Conservation (phyloP, 441 rosid genomes). For the Brassica balearica region DNA sequence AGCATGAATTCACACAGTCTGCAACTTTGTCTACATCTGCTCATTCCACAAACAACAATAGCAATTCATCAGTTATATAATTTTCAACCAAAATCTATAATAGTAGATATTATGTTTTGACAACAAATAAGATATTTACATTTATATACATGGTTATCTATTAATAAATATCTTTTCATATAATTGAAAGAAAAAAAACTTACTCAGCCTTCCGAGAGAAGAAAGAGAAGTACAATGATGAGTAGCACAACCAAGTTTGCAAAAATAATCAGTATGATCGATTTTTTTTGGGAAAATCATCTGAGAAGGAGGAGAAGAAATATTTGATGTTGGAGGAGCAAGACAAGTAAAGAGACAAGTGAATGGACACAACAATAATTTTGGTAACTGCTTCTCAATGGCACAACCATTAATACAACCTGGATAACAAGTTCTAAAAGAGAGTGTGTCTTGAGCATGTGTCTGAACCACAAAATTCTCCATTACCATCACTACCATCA, state of each 20-base stretch:
- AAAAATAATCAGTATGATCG: constrained; percentile 17
- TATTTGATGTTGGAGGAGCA: background rate
- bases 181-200: background rate
- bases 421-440: background rate
- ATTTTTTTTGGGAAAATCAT: constrained; percentile 4
- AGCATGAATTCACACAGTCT: constrained; percentile 34
- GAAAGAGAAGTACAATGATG: constrained; percentile 24
- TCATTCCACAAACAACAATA: constrained; percentile 11
- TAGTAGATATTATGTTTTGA: background rate
- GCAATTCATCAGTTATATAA: no score
- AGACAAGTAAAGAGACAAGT: constrained; percentile 10
- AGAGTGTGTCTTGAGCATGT: constrained; percentile 27
- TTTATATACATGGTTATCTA: background rate
- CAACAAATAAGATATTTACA: background rate
- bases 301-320: constrained; percentile 11
- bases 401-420: constrained; percentile 13
- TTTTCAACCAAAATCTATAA: no score
- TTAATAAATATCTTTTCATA: background rate
- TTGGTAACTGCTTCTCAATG: constrained; percentile 14
- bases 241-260: constrained; percentile 41
- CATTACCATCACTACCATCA: constrained; percentile 30
- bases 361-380: background rate
- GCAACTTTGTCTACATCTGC: constrained; percentile 29
- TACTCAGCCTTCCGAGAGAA: constrained; percentile 32
- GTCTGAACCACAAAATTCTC: constrained; percentile 21